phyloP scores from a whole-genome alignment of 768 basidiomycete genomes.

The Cystobasidiopsis lactophilus region DNA sequence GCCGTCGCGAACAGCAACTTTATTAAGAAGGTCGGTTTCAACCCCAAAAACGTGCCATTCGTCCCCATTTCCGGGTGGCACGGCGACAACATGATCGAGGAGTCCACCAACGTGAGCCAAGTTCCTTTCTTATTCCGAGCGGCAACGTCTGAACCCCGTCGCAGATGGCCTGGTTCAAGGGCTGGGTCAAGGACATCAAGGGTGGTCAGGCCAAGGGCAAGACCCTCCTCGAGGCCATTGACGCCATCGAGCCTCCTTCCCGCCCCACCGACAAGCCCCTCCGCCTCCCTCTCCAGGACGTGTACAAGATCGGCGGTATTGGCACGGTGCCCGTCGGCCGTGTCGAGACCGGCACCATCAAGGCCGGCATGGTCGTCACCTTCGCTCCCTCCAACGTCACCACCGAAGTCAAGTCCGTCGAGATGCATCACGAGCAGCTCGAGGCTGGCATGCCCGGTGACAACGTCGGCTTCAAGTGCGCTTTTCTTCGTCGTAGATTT shows the following conservation, averaged over 20 bases:
- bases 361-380: constrained; percentile 88
- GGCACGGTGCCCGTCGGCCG: constrained; percentile 99
- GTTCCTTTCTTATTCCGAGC: constrained; percentile 2
- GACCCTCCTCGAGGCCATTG: constrained; percentile 98
- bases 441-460: constrained; percentile 85
- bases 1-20: too few species aligned
- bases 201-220: constrained; percentile 82
- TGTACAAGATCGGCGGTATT: constrained; percentile 99
- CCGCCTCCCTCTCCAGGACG: constrained; percentile 99
- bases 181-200: constrained; percentile 96
- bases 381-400: constrained; percentile 96
- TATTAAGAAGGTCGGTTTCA: constrained; percentile 97
- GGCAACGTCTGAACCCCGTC: constrained; percentile 8
- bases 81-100: constrained; percentile 99
- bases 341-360: constrained; percentile 99
- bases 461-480: constrained; percentile 84
- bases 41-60: constrained; percentile 94
- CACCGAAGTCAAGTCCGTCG: constrained; percentile 99
- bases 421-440: constrained; percentile 95
- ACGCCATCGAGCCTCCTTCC: constrained; percentile 90
- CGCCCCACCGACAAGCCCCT: constrained; percentile 99
- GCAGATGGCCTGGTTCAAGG: constrained; percentile 99
- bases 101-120: constrained; percentile 49
- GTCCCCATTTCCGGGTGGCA: constrained; percentile 99
- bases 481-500: neutral